Percentiles rank a stretch among this genome's conserved stretches.
phyloP scores from a whole-genome alignment of 805 yeast species.

The Kluyveromyces dobzhanskii region DNA sequence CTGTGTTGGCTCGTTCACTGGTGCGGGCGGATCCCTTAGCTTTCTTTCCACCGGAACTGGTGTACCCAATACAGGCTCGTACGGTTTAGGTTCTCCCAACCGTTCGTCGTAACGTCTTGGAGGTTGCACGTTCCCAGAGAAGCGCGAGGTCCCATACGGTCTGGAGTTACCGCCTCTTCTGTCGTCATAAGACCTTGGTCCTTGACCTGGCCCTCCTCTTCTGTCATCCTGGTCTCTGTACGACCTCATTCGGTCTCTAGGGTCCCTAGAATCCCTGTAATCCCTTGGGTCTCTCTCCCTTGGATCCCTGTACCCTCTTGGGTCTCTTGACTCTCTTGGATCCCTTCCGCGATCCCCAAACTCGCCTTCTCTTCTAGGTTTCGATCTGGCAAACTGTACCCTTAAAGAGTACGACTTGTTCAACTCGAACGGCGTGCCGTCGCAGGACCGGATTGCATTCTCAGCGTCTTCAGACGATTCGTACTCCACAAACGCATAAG shows the following conservation, averaged over 20 bases:
- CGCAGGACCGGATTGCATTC: constrained; percentile 39
- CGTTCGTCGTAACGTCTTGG: constrained; percentile 4
- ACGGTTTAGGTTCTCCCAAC: constrained; percentile 3
- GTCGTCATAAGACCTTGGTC: background rate
- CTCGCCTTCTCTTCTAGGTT: constrained; percentile 2
- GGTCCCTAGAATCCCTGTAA: background rate
- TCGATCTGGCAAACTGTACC: constrained; percentile 47
- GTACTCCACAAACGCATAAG: constrained; percentile 58
- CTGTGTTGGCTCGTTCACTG: too few relatives aligned
- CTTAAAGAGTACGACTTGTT: constrained; percentile 34
- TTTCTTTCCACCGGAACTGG: background rate
- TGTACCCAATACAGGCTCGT: constrained; percentile 3
- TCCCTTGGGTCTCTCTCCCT: constrained; percentile 3
- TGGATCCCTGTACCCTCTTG: background rate
- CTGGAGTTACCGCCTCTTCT: background rate
- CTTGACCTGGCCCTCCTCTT: constrained; percentile 2
- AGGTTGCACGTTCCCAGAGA: background rate
- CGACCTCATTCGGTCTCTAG: constrained; percentile 2
- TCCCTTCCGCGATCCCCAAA: background rate
- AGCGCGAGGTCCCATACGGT: background rate
- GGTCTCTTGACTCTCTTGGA: background rate
- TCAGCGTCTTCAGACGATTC: constrained; percentile 45
- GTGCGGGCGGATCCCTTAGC: background rate
- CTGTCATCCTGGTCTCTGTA: constrained; percentile 3
- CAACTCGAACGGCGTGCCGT: constrained; percentile 38